Evolutionary conservation across 305 asterid genomes (phyloP).

Genomic region (Petunia hybrid): DNA sequence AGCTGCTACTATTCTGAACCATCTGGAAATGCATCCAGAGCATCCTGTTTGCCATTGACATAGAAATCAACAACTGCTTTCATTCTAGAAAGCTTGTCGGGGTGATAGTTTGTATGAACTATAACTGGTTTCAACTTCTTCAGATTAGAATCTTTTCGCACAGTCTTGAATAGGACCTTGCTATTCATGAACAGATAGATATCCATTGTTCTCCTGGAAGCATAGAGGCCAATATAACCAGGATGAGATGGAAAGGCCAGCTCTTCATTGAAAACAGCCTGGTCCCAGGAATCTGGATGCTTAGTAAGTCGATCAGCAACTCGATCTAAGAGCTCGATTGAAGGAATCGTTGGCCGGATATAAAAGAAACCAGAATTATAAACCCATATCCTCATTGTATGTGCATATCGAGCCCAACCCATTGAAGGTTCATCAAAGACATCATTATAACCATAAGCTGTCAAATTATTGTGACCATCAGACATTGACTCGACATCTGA

Average conservation of each 20-base stretch:
- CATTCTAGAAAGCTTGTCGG: slow-evolving; percentile 80
- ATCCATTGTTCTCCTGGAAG: slow-evolving; percentile 79
- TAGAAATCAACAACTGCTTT: slow-evolving; percentile 79
- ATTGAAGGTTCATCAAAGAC: slow-evolving; percentile 76
- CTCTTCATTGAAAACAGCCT: slow-evolving; percentile 85
- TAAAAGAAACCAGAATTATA: slow-evolving; percentile 85
- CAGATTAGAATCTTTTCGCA: slow-evolving; percentile 62
- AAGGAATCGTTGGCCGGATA: slow-evolving; percentile 75
- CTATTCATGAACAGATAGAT: slow-evolving; percentile 78
- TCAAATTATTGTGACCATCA: slow-evolving; percentile 78
- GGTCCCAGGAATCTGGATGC: slow-evolving; percentile 72
- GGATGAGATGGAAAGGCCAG: slow-evolving; percentile 81
- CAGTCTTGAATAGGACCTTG: slow-evolving; percentile 82
- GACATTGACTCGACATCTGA: slow-evolving; percentile 92
- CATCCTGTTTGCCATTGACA: slow-evolving; percentile 74
- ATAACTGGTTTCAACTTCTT: slow-evolving; percentile 76
- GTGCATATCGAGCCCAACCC: slow-evolving; percentile 92
- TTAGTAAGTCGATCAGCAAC: slow-evolving; percentile 67
- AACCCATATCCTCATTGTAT: slow-evolving; percentile 90
- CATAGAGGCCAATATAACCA: slow-evolving; percentile 75
- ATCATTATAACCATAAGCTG: slow-evolving; percentile 81
- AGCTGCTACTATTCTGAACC: slow-evolving; percentile 56
- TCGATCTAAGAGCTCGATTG: slow-evolving; percentile 84
- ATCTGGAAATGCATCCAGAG: slow-evolving; percentile 75
- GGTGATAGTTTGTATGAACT: slow-evolving; percentile 83